phyloP scores from a whole-genome alignment of 441 rosid species.

The Erysimum cheiri region DNA sequence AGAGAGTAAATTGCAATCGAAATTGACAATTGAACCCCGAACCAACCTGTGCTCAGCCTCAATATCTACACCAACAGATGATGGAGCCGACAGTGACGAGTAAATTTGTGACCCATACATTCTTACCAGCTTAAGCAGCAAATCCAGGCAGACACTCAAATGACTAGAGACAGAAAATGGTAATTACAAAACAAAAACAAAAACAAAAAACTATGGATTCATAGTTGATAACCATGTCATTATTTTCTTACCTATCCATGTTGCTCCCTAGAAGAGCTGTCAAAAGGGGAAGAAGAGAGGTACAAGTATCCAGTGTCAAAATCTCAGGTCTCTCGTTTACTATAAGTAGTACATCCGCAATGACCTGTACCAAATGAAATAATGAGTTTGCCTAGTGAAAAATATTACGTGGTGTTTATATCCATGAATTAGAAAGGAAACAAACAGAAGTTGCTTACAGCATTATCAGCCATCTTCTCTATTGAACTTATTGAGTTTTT shows the following conservation, averaged over 20 bases:
- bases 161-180: conserved; percentile 56
- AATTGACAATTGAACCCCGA: conserved; percentile 6
- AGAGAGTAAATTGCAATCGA: conserved; percentile 1
- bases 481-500: conserved; percentile 76
- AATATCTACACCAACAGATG: conserved; percentile 91
- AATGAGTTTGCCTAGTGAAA: conserved; percentile 17
- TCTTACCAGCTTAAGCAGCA: conserved; percentile 89
- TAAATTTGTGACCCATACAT: conserved; percentile 79
- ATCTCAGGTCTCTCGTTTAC: conserved; percentile 69
- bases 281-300: conserved; percentile 85
- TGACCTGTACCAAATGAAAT: conserved; percentile 62
- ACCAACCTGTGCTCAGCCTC: conserved; percentile 96
- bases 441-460: conserved; percentile 58
- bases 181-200: background rate
- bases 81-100: conserved; percentile 78
- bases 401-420: background rate
- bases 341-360: conserved; percentile 79
- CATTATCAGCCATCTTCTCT: conserved; percentile 96
- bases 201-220: background rate
- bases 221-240: background rate
- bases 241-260: conserved; percentile 72
- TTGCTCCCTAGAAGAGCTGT: conserved; percentile 75
- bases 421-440: conserved; percentile 19
- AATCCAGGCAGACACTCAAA: conserved; percentile 73
- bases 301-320: conserved; percentile 81